Percentiles rank a stretch among this genome's conserved stretches.
phyloP scores from a whole-genome alignment of 305 asterid genomes.

The Fraxinus dipetala region DNA sequence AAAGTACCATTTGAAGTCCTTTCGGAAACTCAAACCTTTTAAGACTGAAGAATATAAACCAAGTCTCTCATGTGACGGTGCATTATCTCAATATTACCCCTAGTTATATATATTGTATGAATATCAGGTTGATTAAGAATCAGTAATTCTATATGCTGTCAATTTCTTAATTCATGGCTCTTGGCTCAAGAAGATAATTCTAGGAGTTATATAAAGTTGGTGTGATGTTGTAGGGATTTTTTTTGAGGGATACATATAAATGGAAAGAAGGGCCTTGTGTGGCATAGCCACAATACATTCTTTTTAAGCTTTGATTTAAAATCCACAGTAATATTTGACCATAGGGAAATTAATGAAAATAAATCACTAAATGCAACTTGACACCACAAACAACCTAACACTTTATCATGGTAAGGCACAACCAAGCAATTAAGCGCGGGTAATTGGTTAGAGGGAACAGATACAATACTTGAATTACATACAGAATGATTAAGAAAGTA shows the following conservation, averaged over 20 bases:
- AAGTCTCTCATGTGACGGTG: background rate
- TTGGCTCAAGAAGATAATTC: background rate
- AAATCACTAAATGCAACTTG: background rate
- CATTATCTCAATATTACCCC: background rate
- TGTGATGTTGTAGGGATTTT: background rate
- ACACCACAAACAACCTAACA: background rate
- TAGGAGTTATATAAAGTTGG: background rate
- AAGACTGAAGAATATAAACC: background rate
- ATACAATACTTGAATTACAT: conserved; percentile 11
- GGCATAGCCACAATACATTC: background rate
- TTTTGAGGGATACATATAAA: background rate
- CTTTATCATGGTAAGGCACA: background rate
- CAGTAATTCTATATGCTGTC: background rate
- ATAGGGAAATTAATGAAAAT: background rate
- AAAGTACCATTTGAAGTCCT: background rate
- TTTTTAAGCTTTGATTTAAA: background rate
- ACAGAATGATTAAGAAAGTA: background rate
- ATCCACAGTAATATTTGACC: background rate
- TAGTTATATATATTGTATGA: background rate
- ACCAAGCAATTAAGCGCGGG: background rate
- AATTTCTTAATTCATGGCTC: background rate
- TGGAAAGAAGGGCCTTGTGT: background rate
- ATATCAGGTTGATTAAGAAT: background rate
- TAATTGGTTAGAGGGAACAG: conserved; percentile 2
- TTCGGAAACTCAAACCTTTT: background rate